These are phyloP conservation scores for Parietaria judaica DNA, from an alignment of 306 rosid genomes.

Conservation along the genomic window DNA sequence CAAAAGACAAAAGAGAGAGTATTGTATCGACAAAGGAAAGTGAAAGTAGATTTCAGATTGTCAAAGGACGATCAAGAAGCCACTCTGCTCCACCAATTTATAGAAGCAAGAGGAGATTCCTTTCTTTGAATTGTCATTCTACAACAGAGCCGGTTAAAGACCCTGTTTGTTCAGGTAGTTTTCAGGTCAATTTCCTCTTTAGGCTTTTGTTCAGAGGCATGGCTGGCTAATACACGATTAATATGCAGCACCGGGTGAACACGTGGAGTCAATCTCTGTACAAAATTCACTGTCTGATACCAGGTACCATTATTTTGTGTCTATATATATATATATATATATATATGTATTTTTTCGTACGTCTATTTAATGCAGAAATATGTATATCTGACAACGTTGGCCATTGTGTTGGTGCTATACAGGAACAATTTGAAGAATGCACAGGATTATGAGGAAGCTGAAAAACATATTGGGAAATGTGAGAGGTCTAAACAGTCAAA, in stretches of 20 bases:
- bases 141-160: conserved; percentile 23
- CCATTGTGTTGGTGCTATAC: conserved; percentile 14
- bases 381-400: conserved; percentile 1
- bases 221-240: conserved; percentile 18
- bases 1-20: conserved; percentile 22
- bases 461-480: conserved; percentile 18
- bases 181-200: conserved; percentile 13
- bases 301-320: conserved; percentile 31
- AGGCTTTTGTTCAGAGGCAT: neutral
- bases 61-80: conserved; percentile 49
- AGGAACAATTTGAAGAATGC: conserved; percentile 36
- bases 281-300: conserved; percentile 28
- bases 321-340: neutral
- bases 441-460: conserved; percentile 27
- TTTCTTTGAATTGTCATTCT: conserved; percentile 38
- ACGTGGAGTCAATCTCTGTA: conserved; percentile 17
- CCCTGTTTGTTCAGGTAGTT: conserved; percentile 41
- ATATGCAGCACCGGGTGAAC: conserved; percentile 35
- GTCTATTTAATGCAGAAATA: neutral
- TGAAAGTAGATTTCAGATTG: conserved; percentile 16
- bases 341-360: no score
- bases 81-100: conserved; percentile 77
- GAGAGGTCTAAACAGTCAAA: conserved; percentile 25
- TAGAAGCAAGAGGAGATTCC: conserved; percentile 50
- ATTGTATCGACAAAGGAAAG: conserved; percentile 21